Evolutionary conservation across 208 protist genomes (phyloP).

Genomic region (Crithidia brevicula): DNA sequence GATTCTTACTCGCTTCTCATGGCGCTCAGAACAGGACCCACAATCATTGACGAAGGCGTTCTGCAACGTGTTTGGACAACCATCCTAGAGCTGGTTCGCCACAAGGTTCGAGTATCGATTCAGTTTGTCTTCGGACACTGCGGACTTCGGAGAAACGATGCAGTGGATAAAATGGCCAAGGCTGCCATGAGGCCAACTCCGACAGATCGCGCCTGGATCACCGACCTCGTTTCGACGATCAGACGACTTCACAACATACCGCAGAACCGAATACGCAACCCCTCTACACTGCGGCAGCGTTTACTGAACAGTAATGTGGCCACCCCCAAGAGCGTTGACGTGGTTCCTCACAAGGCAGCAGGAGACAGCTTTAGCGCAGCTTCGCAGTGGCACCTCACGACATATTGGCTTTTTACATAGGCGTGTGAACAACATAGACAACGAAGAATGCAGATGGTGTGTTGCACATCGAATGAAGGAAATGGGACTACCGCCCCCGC

Average conservation of each 20-base stretch:
- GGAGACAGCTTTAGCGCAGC: background rate
- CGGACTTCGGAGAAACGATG: background rate
- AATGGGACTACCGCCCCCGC: background rate
- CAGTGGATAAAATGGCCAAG: background rate
- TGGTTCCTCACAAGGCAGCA: background rate
- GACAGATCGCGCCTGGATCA: background rate
- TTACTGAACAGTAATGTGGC: background rate
- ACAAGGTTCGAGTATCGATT: background rate
- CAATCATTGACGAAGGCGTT: background rate
- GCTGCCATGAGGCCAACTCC: too few relatives aligned
- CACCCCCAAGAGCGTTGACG: background rate
- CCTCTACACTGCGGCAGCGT: background rate
- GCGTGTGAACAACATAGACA: background rate
- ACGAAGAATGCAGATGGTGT: background rate
- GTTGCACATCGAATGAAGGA: background rate
- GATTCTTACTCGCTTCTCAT: background rate
- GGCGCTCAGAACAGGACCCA: background rate
- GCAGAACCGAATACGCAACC: background rate
- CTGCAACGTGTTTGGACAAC: background rate
- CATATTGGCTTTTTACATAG: background rate
- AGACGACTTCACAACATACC: background rate
- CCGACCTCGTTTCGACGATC: background rate
- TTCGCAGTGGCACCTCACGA: background rate
- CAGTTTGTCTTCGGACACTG: background rate
- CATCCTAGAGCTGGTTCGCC: background rate